Percentiles rank a stretch among this genome's conserved stretches.
Evolutionary conservation across 2,329 filamentous ascomycete species (phyloP).

Genomic region (Chaetothyriales sp.): DNA sequence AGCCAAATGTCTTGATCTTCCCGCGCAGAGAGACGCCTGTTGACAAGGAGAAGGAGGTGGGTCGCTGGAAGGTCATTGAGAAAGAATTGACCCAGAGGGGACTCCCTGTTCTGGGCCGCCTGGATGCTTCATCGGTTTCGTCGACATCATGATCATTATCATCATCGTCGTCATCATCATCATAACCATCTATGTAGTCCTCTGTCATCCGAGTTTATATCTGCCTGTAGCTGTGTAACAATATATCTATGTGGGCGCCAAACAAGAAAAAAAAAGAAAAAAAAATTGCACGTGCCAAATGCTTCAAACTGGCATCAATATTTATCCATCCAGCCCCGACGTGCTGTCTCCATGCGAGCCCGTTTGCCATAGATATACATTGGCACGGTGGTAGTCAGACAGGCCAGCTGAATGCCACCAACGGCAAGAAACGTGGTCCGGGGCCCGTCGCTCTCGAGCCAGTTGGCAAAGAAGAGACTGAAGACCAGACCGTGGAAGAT

Average conservation of each 20-base stretch:
- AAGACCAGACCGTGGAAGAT: slow-evolving; percentile 82
- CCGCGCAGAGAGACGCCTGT: slow-evolving; percentile 51
- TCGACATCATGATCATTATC: too few species aligned
- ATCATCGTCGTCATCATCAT: not conserved
- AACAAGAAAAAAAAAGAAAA: too few species aligned
- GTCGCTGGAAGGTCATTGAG: slow-evolving; percentile 67
- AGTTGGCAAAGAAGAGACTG: slow-evolving; percentile 70
- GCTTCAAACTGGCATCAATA: slow-evolving; percentile 28
- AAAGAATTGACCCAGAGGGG: slow-evolving; percentile 49
- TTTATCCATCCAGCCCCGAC: slow-evolving; percentile 74
- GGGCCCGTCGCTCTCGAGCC: slow-evolving; percentile 61
- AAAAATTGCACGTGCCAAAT: not conserved
- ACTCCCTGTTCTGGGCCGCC: slow-evolving; percentile 39
- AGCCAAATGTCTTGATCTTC: slow-evolving; percentile 53
- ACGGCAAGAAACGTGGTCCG: slow-evolving; percentile 68
- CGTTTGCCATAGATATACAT: slow-evolving; percentile 93
- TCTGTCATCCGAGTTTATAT: not conserved
- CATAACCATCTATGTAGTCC: not conserved
- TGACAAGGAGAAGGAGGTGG: slow-evolving; percentile 55
- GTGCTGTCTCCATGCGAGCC: slow-evolving; percentile 83
- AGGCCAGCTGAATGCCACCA: slow-evolving; percentile 68
- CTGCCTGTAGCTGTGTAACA: not conserved
- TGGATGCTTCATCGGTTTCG: not conserved
- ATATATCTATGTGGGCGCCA: not conserved
- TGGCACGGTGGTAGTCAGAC: slow-evolving; percentile 61